Base-by-base conservation (phyloP, 2,329 filamentous ascomycete genomes). In the Colletotrichum brevisporum region DNA sequence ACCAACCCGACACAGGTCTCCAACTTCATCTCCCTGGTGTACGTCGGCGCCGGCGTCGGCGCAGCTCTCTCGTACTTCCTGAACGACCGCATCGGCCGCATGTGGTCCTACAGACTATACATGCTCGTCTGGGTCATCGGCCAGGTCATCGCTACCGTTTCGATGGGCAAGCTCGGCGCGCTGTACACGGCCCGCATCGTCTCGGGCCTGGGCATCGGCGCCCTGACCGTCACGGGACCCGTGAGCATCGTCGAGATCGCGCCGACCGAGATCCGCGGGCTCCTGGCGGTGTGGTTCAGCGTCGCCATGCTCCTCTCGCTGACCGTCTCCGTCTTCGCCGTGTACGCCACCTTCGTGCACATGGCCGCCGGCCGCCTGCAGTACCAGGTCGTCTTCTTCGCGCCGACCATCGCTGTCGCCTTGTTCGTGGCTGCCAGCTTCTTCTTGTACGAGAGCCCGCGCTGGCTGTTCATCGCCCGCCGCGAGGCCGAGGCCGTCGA, bases 191-290 rank as follows among this genome's bases (percentile, higher is more conserved):
- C 78, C 4, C 77, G 81, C 21, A 77, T 83, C 36, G 74, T 83
- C 1, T 75, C 75, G 1, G 81, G 79, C 3, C 71, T 81, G 5
- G 82, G 79, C 3, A 81, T 82, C 41, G 81, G 82, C 0, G 73
- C 80, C 2, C 68, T 81, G 5, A 81, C 77, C 2, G 81, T 83
- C 6, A 79, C 73, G 1, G 79, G 80, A 0, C 74, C 81, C 6
- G 76, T 83, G 63, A 76, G 76, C 6, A 77, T 83, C 3, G 81
- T 83, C 5, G 81, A 83, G 70, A 78, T 83, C 16, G 79, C 81
- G 1, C 80, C 81, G 0, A 69, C 75, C 6, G 80, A 81, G 63
- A 79, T 81, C 2, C 78, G 81, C 6, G 81, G 81, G 12, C 72
- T 83, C 1, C 61, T 83, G 9, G 73, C 77, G 0, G 71, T 75